These are phyloP conservation scores for Jasminum sambac DNA, from an alignment of 257 asterid genomes.

Conservation along the genomic window DNA sequence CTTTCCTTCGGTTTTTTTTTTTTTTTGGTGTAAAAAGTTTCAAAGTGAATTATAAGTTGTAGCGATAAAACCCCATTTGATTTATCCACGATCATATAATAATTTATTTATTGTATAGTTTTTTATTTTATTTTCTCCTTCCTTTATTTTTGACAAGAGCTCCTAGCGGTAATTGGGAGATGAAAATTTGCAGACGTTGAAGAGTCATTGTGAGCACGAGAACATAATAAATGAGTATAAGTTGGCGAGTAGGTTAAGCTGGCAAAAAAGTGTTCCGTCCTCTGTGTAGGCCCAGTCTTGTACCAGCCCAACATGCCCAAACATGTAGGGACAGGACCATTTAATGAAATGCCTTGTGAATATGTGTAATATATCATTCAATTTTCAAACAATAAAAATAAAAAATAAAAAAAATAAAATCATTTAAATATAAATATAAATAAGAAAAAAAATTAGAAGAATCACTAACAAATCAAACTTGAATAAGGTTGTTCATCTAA, in stretches of 20 bases:
- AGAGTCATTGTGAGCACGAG: not conserved
- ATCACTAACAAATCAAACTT: too few relatives aligned
- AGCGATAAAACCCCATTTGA: too few relatives aligned
- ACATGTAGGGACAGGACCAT: constrained; percentile 13
- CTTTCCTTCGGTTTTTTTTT: not conserved
- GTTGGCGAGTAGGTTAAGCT: not conserved
- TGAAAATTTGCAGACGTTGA: not conserved
- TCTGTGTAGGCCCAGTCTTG: constrained; percentile 14
- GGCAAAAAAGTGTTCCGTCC: not conserved
- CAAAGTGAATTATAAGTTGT: too few relatives aligned
- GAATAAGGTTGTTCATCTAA: not conserved
- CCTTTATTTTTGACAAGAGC: too few relatives aligned
- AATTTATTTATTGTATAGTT: too few relatives aligned
- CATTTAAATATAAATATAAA: too few relatives aligned
- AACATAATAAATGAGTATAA: not conserved
- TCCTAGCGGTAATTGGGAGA: not conserved
- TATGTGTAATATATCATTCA: not conserved
- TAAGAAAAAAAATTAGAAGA: too few relatives aligned
- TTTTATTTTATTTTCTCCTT: too few relatives aligned
- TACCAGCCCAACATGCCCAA: too few relatives aligned
- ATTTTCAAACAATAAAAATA: not conserved
- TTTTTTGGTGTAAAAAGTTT: too few relatives aligned
- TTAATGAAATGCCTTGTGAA: not conserved
- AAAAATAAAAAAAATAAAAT: too few relatives aligned
- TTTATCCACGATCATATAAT: too few relatives aligned